Evolutionary conservation across 805 yeast species (phyloP), one percentile per base, ranked within the genome.

Genomic region (Zygosaccharomyces kombuchaensis): DNA sequence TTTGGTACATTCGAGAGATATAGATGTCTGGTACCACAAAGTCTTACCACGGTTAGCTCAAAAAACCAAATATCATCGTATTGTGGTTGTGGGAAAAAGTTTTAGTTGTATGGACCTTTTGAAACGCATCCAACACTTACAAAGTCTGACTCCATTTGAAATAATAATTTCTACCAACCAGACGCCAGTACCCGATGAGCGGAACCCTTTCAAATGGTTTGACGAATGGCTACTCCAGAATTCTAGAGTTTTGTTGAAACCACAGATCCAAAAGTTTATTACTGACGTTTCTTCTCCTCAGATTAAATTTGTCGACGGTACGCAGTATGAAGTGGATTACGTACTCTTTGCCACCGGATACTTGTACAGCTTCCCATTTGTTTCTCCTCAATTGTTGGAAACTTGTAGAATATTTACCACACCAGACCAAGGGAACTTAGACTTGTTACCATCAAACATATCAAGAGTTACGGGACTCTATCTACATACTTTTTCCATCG

Each of bases 81-180:
- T 72, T 2, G 57, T 73, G 48, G 59, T 71, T 9, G 58, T 73
- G 34, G 77, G 77, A 1, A 70, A 72, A 23, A 54, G 63, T 42
- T 63, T 71, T 36, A 66, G 72, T 53, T 62, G 73, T 9, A 65
- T 66, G 44, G 73, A 71, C 49, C 55, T 74, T 2, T 50, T 73
- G 26, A 76, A 73, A 53, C 71, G 73, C 45, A 53, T 72, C 1
- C 45, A 61, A 9, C 65, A 65, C 43, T 54, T 47, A 40, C 54
- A 46, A 49, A 58, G 43, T 40, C 63, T 44, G 51, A 47, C 30
- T 16, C 26, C 31, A 8, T 30, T 50, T 13, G 54, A 54, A 37
- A 72, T 84, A 48, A 82, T 83, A 51, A 67, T 87, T 52, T 78
- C 85, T 35, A 70, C 95, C 38, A 82, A 80, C 53, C 82, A 90